phyloP scores from a whole-genome alignment of 768 basidiomycete genomes.

The Auriscalpium vulgare region DNA sequence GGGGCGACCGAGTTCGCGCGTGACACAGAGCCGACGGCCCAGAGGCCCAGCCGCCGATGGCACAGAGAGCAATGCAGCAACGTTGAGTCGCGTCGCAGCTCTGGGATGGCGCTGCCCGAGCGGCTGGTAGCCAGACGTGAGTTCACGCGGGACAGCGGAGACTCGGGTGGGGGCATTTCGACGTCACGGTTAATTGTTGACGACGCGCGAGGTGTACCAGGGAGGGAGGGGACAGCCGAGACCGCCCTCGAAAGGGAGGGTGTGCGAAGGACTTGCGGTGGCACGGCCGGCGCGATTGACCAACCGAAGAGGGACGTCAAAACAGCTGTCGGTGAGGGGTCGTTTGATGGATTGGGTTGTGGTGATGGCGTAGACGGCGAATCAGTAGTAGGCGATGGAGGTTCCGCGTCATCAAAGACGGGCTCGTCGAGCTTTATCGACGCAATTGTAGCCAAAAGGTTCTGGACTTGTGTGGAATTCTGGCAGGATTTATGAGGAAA shows the following conservation, averaged over 20 bases:
- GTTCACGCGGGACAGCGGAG: slow-evolving; percentile 2
- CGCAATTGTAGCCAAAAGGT: slow-evolving; percentile 40
- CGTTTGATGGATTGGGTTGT: background rate
- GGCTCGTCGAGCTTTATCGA: slow-evolving; percentile 14
- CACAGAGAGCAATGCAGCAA: slow-evolving; percentile 14
- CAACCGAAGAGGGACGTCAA: slow-evolving; percentile 43
- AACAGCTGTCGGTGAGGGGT: slow-evolving; percentile 32
- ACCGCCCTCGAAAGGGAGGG: slow-evolving; percentile 11
- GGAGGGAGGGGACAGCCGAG: slow-evolving; percentile 22
- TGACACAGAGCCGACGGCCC: slow-evolving; percentile 9
- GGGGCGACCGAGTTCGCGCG: slow-evolving; percentile 5
- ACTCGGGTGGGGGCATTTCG: slow-evolving; percentile 7
- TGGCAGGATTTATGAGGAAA: slow-evolving; percentile 22
- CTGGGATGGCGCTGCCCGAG: slow-evolving; percentile 9
- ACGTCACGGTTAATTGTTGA: background rate
- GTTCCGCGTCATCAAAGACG: slow-evolving; percentile 20
- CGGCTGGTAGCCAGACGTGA: slow-evolving; percentile 4
- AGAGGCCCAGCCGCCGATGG: slow-evolving; percentile 13
- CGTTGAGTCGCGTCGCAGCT: slow-evolving; percentile 18
- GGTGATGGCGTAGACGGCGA: background rate
- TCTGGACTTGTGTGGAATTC: slow-evolving; percentile 50
- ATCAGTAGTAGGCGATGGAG: background rate
- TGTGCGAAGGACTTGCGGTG: slow-evolving; percentile 1
- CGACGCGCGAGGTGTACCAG: slow-evolving; percentile 13
- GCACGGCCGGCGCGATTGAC: slow-evolving; percentile 27